A percentile compares a stretch with the other conserved stretches of the same genome.
Conservation (phyloP, 495 filamentous ascomycete genomes). For the Xylaria castorea region DNA sequence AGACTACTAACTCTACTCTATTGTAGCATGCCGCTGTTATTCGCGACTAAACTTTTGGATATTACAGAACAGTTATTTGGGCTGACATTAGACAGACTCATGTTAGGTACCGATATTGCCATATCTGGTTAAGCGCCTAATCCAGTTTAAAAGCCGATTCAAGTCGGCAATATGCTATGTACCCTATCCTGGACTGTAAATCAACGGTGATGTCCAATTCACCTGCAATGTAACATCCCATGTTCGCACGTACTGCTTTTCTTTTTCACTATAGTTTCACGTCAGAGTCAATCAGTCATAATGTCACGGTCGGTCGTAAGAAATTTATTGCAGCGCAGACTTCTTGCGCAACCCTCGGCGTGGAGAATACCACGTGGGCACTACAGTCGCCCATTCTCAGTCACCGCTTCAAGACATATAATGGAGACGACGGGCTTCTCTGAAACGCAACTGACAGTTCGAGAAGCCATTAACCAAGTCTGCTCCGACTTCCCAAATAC, state of each 20-base stretch:
- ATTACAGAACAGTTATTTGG: no score
- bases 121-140: neutral
- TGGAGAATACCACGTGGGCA: neutral
- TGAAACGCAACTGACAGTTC: slow-evolving; percentile 72
- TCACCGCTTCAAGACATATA: neutral
- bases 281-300: neutral
- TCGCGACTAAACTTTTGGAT: no score
- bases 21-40: no score
- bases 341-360: neutral
- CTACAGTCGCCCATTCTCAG: neutral
- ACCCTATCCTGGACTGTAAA: neutral
- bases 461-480: slow-evolving; percentile 71
- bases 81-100: no score
- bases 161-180: neutral
- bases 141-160: neutral
- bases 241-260: neutral
- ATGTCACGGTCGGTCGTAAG: neutral
- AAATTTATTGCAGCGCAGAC: neutral
- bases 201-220: neutral
- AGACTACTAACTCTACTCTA: no score
- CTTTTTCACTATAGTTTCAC: neutral
- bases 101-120: neutral
- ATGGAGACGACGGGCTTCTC: slow-evolving; percentile 79
- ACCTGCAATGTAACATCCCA: neutral
- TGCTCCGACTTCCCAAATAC: slow-evolving; percentile 67